Evolutionary conservation across 2,329 filamentous ascomycete species (phyloP), one percentile per base, ranked within the genome.

Genomic region (Fusarium sp.): DNA sequence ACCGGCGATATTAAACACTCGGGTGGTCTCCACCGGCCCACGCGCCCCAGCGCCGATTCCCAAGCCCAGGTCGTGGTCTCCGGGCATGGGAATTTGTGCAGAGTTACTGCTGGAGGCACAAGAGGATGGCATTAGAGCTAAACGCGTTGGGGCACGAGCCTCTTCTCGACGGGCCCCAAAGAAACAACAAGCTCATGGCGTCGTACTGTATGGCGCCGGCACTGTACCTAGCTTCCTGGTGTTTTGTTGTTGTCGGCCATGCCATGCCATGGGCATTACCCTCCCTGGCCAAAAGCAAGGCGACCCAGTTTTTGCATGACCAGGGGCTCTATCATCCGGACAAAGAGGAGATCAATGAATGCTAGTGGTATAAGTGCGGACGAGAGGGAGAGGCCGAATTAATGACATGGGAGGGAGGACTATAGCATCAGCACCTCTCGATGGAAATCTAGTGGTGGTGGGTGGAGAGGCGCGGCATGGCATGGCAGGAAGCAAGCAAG

Each of bases 321-420:
- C 65, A 77, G 70, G 74, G 75, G 67, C 51, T 66, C 66, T 75
- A 58, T 71, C 57, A 68, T 67, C 51, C 29, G 60, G 66, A 69
- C 62, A 56, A 46, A 56, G 61, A 57, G 66, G 67, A 58, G 31
- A 64, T 49, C 29, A 60, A 62, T 66, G 46, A 60, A 62, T 66
- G 46, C 22, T 29, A 42, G 71, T 31, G 40, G 22, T 64, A 42
- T 57, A 31, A 61, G 67, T 66, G 56, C 49, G 57, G 64, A 56
- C 59, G 42, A 61, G 64, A 72, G 27, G 46, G 60, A 61, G 58
- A 51, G n/a, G 61, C 31, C 33, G 53, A n/a, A 51, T 69, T 73
- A 73, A 69, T 31, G 64, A 69, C 71, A 72, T 72, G 71, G 71
- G 55, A 68, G 29, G 60, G 40, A 65, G 40, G 44, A 51, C 64